Percentiles rank a stretch among this genome's conserved stretches.
Evolutionary conservation across 805 yeast genomes (phyloP).

Genomic region (Lachancea sp.): DNA sequence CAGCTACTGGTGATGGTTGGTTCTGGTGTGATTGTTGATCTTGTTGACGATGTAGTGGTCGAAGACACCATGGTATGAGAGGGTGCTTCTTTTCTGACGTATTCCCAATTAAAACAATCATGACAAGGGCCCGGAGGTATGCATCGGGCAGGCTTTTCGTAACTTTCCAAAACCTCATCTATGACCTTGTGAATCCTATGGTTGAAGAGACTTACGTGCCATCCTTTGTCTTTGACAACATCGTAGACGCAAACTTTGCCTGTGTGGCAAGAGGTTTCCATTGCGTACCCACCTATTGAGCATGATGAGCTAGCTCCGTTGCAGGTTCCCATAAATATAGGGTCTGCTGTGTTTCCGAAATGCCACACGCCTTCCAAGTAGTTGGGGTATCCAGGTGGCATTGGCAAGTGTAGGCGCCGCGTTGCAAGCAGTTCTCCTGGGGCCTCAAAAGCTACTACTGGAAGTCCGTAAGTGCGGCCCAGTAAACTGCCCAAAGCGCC

Average conservation of each 20-base stretch:
- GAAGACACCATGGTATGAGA: slow-evolving; percentile 19
- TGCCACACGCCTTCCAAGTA: slow-evolving; percentile 87
- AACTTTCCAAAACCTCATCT: slow-evolving; percentile 63
- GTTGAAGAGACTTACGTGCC: slow-evolving; percentile 82
- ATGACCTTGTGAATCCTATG: slow-evolving; percentile 90
- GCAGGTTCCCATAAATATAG: slow-evolving; percentile 93
- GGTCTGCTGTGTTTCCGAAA: slow-evolving; percentile 95
- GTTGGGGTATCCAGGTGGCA: slow-evolving; percentile 82
- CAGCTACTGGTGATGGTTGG: slow-evolving; percentile 23
- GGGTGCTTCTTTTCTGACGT: slow-evolving; percentile 40
- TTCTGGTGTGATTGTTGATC: slow-evolving; percentile 18
- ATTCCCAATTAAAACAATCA: slow-evolving; percentile 89
- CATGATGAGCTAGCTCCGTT: slow-evolving; percentile 89
- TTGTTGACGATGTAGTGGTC: slow-evolving; percentile 11
- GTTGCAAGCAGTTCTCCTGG: slow-evolving; percentile 89
- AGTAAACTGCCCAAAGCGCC: slow-evolving; percentile 76
- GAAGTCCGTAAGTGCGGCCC: slow-evolving; percentile 86
- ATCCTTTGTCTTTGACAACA: slow-evolving; percentile 80
- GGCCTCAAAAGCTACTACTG: slow-evolving; percentile 85
- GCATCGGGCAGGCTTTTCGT: slow-evolving; percentile 75
- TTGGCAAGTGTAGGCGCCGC: slow-evolving; percentile 77
- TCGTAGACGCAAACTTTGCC: slow-evolving; percentile 86
- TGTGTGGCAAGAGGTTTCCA: slow-evolving; percentile 93
- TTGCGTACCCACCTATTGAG: slow-evolving; percentile 88
- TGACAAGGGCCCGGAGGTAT: slow-evolving; percentile 72